Evolutionary conservation across 2,329 filamentous ascomycete species (phyloP).

Genomic region (Mycocentrospora acerina): DNA sequence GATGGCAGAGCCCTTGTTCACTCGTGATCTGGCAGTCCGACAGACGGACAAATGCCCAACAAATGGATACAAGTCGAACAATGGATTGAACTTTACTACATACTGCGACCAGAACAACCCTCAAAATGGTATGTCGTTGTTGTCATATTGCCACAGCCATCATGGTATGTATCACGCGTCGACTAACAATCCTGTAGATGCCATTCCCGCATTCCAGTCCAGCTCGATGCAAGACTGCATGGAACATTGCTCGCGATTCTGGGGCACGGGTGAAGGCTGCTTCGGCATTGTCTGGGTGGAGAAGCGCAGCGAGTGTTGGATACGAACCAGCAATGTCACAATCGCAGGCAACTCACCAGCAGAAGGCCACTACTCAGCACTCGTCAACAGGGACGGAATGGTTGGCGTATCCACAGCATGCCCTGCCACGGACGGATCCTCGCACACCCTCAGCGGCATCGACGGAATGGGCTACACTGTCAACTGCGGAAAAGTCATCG

Average conservation of each 20-base stretch:
- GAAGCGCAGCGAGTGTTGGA: conserved; percentile 24
- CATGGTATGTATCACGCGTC: not conserved
- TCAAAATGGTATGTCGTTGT: conserved; percentile 27
- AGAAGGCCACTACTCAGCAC: conserved; percentile 21
- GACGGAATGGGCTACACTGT: conserved; percentile 30
- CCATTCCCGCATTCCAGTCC: conserved; percentile 14
- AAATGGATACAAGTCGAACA: conserved; percentile 23
- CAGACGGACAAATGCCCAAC: conserved; percentile 18
- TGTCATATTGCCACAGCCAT: not conserved
- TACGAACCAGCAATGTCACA: conserved; percentile 27
- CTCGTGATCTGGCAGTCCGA: conserved; percentile 15
- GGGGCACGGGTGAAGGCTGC: conserved; percentile 32
- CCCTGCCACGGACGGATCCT: conserved; percentile 22
- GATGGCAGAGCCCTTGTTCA: conserved; percentile 13
- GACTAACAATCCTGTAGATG: conserved; percentile 19
- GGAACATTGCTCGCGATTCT: conserved; percentile 36
- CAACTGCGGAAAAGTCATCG: conserved; percentile 30
- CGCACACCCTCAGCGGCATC: conserved; percentile 21
- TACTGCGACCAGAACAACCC: conserved; percentile 34
- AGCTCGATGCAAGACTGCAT: conserved; percentile 27
- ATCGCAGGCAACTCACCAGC: conserved; percentile 7
- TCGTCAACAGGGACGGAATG: conserved; percentile 23
- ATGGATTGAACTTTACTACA: conserved; percentile 34
- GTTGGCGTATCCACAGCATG: conserved; percentile 20
- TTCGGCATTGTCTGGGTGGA: conserved; percentile 30